Evolutionary conservation across 1,284 basidiomycete species (phyloP).

Genomic region (Malassezia restricta): DNA sequence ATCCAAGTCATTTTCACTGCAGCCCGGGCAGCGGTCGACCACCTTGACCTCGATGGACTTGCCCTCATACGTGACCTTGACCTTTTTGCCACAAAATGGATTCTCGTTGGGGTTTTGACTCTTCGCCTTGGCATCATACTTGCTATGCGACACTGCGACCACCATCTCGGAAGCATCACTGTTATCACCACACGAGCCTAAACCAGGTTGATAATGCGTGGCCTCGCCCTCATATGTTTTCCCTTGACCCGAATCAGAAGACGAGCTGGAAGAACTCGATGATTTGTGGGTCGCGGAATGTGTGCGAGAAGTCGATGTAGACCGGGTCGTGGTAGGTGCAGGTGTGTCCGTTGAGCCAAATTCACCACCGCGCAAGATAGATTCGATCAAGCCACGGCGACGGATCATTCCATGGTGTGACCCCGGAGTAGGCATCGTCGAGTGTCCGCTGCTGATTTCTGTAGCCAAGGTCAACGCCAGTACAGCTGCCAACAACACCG

Average conservation of each 20-base stretch:
- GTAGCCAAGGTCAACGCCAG: too few species aligned
- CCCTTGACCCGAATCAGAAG: not conserved
- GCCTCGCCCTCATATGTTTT: conserved; percentile 23
- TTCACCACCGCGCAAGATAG: not conserved
- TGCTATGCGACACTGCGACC: conserved; percentile 27
- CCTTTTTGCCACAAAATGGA: conserved; percentile 34
- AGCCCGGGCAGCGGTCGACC: conserved; percentile 33
- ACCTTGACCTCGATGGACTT: conserved; percentile 31
- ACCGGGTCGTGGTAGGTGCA: not conserved
- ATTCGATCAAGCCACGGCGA: not conserved
- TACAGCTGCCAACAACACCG: too few species aligned
- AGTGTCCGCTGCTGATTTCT: too few species aligned
- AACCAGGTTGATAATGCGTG: conserved; percentile 32
- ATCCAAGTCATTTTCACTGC: conserved; percentile 26
- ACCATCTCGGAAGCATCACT: conserved; percentile 32
- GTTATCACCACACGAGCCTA: conserved; percentile 34
- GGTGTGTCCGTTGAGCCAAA: not conserved
- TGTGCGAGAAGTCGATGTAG: not conserved
- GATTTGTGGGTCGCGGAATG: not conserved
- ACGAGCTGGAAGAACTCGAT: not conserved
- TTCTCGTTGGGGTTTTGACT: conserved; percentile 37
- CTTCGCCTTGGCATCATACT: conserved; percentile 25
- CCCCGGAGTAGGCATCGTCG: not conserved
- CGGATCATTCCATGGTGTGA: not conserved
- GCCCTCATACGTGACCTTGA: conserved; percentile 29